Conservation (phyloP, 306 rosid species). For the Sechiopsis laciniata region DNA sequence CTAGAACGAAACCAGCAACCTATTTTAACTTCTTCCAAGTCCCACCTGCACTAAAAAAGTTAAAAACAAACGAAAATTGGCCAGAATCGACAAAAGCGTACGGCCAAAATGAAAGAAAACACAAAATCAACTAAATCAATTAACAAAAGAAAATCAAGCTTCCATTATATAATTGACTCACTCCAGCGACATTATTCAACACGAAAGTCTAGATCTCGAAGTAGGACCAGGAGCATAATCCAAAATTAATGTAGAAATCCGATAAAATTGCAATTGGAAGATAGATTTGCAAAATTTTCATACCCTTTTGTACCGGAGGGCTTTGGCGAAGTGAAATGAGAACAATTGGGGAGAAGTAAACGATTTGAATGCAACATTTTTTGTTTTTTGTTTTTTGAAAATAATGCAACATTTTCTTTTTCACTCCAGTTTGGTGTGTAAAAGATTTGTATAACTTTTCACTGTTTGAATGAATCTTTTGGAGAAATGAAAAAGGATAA, state of each 20-base stretch:
- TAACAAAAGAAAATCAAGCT: neutral
- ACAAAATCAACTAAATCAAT: neutral
- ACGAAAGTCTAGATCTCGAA: neutral
- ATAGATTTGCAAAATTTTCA: neutral
- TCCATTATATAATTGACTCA: neutral
- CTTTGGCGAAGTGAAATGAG: neutral
- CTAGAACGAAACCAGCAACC: neutral
- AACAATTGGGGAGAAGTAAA: too few relatives aligned
- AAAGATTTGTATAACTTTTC: neutral
- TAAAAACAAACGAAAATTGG: slow-evolving; percentile 10
- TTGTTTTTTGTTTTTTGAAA: too few relatives aligned
- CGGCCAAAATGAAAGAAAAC: too few relatives aligned
- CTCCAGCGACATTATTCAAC: neutral
- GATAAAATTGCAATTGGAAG: neutral
- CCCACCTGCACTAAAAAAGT: neutral
- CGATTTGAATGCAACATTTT: neutral
- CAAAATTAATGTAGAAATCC: neutral
- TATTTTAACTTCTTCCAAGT: slow-evolving; percentile 15
- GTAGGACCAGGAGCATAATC: slow-evolving; percentile 12
- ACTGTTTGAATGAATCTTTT: neutral
- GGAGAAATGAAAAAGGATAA: neutral
- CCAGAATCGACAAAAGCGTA: neutral
- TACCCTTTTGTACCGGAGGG: too few relatives aligned
- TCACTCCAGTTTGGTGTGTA: too few relatives aligned
- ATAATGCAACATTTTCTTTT: neutral